Percentiles rank a stretch among this genome's conserved stretches.
phyloP scores from a whole-genome alignment of 2,329 filamentous ascomycete genomes.

The Bipolaris zeicola region DNA sequence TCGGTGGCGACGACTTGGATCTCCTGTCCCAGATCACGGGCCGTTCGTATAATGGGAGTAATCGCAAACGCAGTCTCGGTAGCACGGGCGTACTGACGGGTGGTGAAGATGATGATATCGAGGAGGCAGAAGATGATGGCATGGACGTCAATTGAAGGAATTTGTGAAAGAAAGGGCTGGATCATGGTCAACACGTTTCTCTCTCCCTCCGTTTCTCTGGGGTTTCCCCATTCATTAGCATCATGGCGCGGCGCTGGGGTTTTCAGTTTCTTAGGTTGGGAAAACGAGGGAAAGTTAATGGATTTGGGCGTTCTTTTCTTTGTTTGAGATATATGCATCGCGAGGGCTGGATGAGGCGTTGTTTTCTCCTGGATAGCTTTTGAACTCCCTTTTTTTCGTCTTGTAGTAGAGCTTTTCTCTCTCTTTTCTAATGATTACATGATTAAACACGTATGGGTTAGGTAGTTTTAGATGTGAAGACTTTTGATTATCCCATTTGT shows the following conservation, averaged over 20 bases:
- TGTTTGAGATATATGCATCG: no score
- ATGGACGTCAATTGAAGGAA: constrained; percentile 47
- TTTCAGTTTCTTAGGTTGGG: neutral
- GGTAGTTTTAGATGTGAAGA: no score
- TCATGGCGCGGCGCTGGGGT: constrained; percentile 25
- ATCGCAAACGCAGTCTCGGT: constrained; percentile 52
- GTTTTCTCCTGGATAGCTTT: no score
- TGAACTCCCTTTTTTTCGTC: no score
- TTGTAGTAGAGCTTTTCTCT: no score
- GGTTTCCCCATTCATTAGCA: constrained; percentile 11
- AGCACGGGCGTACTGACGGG: constrained; percentile 46
- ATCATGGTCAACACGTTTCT: neutral
- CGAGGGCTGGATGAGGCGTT: no score
- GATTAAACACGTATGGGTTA: no score
- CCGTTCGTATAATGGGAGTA: constrained; percentile 44
- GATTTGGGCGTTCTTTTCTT: no score
- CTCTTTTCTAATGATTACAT: no score
- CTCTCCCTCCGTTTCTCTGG: neutral
- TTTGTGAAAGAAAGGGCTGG: neutral
- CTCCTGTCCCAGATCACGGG: constrained; percentile 59
- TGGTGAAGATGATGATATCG: constrained; percentile 51
- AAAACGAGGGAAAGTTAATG: neutral
- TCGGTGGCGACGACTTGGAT: constrained; percentile 84
- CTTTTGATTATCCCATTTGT: no score
- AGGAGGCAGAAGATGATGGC: constrained; percentile 51